Conservation (phyloP, 768 basidiomycete species). For the Leccinum ochraceum region DNA sequence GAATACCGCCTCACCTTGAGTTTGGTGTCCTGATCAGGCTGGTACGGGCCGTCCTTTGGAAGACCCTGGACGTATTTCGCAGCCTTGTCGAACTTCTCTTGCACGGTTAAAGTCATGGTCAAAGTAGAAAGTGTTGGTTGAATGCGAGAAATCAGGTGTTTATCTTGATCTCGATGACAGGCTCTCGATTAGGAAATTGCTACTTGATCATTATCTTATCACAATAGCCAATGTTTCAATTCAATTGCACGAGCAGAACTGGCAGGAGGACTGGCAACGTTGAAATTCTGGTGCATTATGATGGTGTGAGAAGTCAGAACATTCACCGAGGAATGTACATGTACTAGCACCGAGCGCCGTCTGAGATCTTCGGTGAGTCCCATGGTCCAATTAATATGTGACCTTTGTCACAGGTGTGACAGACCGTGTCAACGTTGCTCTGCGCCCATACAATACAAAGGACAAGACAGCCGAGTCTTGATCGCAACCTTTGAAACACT, state of each 20-base stretch:
- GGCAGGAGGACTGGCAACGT: background rate
- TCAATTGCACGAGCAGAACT: slow-evolving; percentile 1
- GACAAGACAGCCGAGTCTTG: slow-evolving; percentile 11
- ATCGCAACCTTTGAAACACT: slow-evolving; percentile 12
- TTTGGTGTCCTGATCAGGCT: slow-evolving; percentile 72
- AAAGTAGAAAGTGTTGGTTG: slow-evolving; percentile 1
- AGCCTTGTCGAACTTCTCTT: slow-evolving; percentile 75
- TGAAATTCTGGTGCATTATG: background rate
- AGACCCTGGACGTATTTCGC: slow-evolving; percentile 63
- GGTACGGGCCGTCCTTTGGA: slow-evolving; percentile 71
- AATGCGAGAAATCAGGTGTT: slow-evolving; percentile 1
- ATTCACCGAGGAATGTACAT: background rate
- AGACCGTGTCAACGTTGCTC: slow-evolving; percentile 18
- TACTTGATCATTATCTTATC: slow-evolving; percentile 6
- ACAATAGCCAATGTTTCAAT: slow-evolving; percentile 8
- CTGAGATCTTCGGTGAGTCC: slow-evolving; percentile 4
- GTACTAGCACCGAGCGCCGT: slow-evolving; percentile 13
- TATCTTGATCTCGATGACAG: slow-evolving; percentile 21
- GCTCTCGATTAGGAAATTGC: slow-evolving; percentile 15
- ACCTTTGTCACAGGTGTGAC: slow-evolving; percentile 27
- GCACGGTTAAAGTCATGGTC: slow-evolving; percentile 50
- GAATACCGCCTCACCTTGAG: slow-evolving; percentile 62
- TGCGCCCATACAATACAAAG: slow-evolving; percentile 5
- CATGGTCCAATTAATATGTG: slow-evolving; percentile 10
- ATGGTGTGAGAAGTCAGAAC: background rate